Percentiles rank a stretch among this genome's conserved stretches.
These are phyloP conservation scores for Aegilops umbellulata DNA, from an alignment of 176 grass and related monocot species.

Conservation along the genomic window DNA sequence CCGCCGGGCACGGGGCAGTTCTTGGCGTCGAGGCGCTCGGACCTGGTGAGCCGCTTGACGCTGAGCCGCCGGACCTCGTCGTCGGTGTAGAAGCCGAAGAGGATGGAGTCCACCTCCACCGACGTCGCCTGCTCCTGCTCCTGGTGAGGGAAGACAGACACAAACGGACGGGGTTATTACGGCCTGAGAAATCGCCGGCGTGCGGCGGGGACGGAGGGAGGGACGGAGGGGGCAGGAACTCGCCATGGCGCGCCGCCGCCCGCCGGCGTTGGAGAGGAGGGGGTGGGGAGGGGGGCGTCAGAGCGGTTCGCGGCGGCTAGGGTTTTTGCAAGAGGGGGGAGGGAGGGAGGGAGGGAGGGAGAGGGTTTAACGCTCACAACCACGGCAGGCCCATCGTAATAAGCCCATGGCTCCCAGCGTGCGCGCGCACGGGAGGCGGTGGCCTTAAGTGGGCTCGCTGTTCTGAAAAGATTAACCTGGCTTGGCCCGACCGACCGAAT, in stretches of 20 bases:
- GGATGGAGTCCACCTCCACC: conserved; percentile 65
- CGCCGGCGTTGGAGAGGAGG: not conserved
- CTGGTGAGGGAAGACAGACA: not conserved
- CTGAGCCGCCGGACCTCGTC: conserved; percentile 67
- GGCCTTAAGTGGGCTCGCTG: no score
- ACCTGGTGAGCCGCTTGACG: conserved; percentile 67
- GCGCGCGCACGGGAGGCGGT: no score
- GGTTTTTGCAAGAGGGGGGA: not conserved
- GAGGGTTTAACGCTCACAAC: not conserved
- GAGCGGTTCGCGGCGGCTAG: not conserved
- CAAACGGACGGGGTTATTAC: not conserved
- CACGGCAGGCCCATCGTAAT: not conserved
- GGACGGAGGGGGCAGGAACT: not conserved
- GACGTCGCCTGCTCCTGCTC: conserved; percentile 53
- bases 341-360: no score
- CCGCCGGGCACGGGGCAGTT: conserved; percentile 60
- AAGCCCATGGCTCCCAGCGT: not conserved
- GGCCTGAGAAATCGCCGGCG: not conserved
- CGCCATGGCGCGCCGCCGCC: not conserved
- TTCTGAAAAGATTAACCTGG: no score
- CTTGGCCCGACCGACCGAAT: no score
- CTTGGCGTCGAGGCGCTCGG: conserved; percentile 65
- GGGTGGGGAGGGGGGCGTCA: not conserved
- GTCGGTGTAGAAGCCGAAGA: conserved; percentile 69
- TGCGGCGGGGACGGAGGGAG: not conserved